Evolutionary conservation across 2,329 filamentous ascomycete species (phyloP), one percentile per base, ranked within the genome.

Genomic region (Botrytis elliptica): DNA sequence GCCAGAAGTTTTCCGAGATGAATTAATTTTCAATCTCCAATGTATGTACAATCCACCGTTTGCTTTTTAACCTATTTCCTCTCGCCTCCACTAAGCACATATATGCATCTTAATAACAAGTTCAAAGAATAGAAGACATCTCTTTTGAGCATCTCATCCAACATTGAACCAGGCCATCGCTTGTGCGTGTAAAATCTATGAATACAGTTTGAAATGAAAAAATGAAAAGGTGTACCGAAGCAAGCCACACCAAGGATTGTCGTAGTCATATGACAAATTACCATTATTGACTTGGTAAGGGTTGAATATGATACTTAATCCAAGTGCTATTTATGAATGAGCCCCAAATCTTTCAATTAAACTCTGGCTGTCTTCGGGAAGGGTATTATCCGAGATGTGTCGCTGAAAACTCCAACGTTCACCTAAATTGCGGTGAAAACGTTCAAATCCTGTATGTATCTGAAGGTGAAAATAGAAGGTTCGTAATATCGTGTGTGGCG

Each of bases 351-450:
- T 72, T 67, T 60, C 42, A 44, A 67, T 67, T 72, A 67, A 60
- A 22, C 63, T 55, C 64, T 63, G 38, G 64, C 36, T 68, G 44
- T 49, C 16, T 55, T 67, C n/a, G 42, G 36, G 36, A 59, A 46
- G 70, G 62, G 70, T 72, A 72, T 72, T 68, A 60, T 67, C 40
- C 49, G 70, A 72, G 46, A 63, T 36, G 38, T 29, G 46, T 49
- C 70, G 70, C 70, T 67, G 70, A 60, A 69, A 73, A 73, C 71
- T 67, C 71, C 71, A 64, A 70, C 71, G 71, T 55, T 55, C 64
- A 69, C 71, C 55, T 69, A 73, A 72, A 73, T 73, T 44, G 46
- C 33, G 52, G 55, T 46, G 55, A 70, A 70, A 70, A 64, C 65
- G 65, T 73, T 42, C 71, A 73, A 73, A 73, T 73, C 33, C 65